Evolutionary conservation across 768 basidiomycete genomes (phyloP).

Genomic region (Fistulinella prunicolor): DNA sequence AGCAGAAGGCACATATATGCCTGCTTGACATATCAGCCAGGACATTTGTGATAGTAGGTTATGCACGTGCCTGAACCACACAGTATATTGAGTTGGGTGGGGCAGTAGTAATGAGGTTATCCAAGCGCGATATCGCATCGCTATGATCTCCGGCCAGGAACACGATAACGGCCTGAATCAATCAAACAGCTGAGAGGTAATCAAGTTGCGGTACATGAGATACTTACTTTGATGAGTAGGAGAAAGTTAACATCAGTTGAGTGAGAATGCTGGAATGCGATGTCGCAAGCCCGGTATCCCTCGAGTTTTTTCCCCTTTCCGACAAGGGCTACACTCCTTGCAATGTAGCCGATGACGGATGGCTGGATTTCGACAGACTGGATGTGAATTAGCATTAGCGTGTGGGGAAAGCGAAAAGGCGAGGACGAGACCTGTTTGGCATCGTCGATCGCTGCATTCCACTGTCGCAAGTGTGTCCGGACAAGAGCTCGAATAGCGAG

Average conservation of each 20-base stretch:
- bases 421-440: slow-evolving; percentile 7
- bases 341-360: slow-evolving; percentile 3
- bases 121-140: slow-evolving; percentile 6
- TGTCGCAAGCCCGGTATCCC: slow-evolving; percentile 1
- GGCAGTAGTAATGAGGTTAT: neutral
- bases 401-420: neutral
- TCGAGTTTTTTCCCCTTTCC: neutral
- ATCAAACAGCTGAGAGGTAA: neutral
- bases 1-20: slow-evolving; percentile 8
- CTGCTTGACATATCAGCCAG: neutral
- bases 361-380: slow-evolving; percentile 5
- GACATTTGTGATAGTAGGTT: too few relatives aligned
- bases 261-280: neutral
- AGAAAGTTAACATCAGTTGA: neutral
- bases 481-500: slow-evolving; percentile 9
- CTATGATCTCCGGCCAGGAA: neutral
- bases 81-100: neutral
- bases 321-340: slow-evolving; percentile 3
- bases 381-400: neutral
- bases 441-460: slow-evolving; percentile 1
- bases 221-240: slow-evolving; percentile 8
- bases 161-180: slow-evolving; percentile 1
- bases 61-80: slow-evolving; percentile 1
- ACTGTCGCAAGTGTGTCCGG: neutral
- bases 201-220: rapidly evolving